phyloP scores from a whole-genome alignment of 495 filamentous ascomycete species.

The Penicillium goetzii region DNA sequence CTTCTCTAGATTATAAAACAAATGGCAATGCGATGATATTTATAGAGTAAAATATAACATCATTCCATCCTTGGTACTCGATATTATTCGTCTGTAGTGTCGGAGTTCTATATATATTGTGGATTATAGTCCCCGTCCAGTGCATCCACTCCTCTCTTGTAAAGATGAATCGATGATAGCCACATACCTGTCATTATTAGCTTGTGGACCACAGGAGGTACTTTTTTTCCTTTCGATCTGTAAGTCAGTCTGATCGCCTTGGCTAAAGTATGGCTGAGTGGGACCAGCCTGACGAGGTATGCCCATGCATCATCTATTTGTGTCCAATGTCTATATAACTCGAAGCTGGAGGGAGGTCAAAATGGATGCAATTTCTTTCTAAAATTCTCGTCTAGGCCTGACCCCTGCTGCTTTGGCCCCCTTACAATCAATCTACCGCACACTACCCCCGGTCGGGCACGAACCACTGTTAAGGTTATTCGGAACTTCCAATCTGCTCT shows the following conservation, averaged over 20 bases:
- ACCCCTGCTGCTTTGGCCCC: background rate
- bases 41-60: background rate
- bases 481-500: background rate
- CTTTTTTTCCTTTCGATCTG: background rate
- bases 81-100: background rate
- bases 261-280: background rate
- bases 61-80: background rate
- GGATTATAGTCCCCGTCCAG: background rate
- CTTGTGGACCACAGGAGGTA: background rate
- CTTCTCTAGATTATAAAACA: background rate
- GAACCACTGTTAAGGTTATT: background rate
- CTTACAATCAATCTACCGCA: background rate
- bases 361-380: background rate
- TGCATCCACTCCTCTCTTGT: background rate
- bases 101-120: background rate
- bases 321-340: background rate
- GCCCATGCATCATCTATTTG: background rate
- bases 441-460: background rate
- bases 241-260: conserved; percentile 1
- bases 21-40: background rate
- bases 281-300: background rate
- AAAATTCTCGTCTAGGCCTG: conserved; percentile 4
- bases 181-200: background rate
- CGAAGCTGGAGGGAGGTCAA: background rate
- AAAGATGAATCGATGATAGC: background rate